Conservation (phyloP, 2,329 filamentous ascomycete species). For the Hypoxylon sp. region DNA sequence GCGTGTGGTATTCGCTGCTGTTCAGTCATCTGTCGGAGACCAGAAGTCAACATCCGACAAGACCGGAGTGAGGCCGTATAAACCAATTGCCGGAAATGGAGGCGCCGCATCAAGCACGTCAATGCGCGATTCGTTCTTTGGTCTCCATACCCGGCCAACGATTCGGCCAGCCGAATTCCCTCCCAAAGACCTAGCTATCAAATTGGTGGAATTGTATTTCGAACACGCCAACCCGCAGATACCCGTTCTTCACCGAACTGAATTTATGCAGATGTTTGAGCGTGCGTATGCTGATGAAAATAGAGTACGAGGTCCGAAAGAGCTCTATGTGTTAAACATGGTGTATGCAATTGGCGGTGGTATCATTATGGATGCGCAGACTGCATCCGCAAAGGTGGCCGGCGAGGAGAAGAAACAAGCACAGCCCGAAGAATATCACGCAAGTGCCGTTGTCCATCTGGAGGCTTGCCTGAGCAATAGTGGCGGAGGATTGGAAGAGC, state of each 20-base stretch:
- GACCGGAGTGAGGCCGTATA: constrained; percentile 72
- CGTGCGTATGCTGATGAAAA: constrained; percentile 80
- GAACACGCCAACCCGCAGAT: constrained; percentile 97
- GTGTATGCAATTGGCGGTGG: constrained; percentile 96
- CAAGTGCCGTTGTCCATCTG: constrained; percentile 91
- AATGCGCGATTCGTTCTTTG: constrained; percentile 97
- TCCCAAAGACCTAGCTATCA: constrained; percentile 78
- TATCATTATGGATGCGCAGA: constrained; percentile 81
- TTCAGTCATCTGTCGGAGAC: constrained; percentile 78
- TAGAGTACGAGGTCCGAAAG: constrained; percentile 78
- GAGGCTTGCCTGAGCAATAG: constrained; percentile 88
- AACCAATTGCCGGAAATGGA: constrained; percentile 63
- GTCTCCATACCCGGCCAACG: constrained; percentile 90
- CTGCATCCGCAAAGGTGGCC: constrained; percentile 58
- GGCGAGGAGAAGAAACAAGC: constrained; percentile 63
- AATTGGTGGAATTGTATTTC: constrained; percentile 88
- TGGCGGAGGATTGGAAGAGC: constrained; percentile 90
- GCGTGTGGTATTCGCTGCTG: constrained; percentile 91
- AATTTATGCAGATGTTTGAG: constrained; percentile 92
- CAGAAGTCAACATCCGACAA: constrained; percentile 78
- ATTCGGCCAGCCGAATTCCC: constrained; percentile 91
- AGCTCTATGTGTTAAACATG: constrained; percentile 96
- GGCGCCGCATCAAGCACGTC: constrained; percentile 75
- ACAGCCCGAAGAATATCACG: constrained; percentile 96
- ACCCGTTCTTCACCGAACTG: constrained; percentile 87